Conservation (phyloP, 345 rosid genomes). For the Linum tenue region DNA sequence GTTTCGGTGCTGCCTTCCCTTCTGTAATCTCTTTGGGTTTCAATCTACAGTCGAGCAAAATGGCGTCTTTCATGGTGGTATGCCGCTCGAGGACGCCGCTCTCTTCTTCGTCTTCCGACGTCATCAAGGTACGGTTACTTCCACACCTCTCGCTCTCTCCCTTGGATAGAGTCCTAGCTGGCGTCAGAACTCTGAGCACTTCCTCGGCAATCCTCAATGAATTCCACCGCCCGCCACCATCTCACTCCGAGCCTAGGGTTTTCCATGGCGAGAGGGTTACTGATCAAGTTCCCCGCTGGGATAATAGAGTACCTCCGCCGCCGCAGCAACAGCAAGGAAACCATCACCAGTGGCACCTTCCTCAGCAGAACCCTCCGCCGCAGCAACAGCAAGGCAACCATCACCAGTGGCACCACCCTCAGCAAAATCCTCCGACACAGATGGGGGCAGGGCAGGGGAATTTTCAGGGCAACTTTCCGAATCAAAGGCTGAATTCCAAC, state of each 20-base stretch:
- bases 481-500: background rate
- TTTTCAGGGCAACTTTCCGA: slow-evolving; percentile 3
- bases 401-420: background rate
- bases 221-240: slow-evolving; percentile 15
- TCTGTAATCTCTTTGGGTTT: no score
- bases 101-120: slow-evolving; percentile 14
- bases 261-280: slow-evolving; percentile 14
- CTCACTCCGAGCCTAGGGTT: slow-evolving; percentile 7
- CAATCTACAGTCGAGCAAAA: background rate
- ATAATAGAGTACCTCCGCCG: slow-evolving; percentile 22
- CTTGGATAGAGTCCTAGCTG: background rate
- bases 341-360: background rate
- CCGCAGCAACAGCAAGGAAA: background rate
- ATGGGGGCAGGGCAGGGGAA: no score
- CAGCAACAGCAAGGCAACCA: background rate
- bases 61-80: slow-evolving; percentile 43
- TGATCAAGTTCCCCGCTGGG: background rate
- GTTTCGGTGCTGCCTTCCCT: no score
- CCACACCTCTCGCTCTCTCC: slow-evolving; percentile 5
- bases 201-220: slow-evolving; percentile 27
- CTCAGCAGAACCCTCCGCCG: background rate
- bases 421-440: background rate
- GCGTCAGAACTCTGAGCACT: slow-evolving; percentile 28
- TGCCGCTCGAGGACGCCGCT: slow-evolving; percentile 23
- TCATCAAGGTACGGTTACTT: slow-evolving; percentile 24